Conservation (phyloP, 441 rosid species). For the Mallotus repandus region DNA sequence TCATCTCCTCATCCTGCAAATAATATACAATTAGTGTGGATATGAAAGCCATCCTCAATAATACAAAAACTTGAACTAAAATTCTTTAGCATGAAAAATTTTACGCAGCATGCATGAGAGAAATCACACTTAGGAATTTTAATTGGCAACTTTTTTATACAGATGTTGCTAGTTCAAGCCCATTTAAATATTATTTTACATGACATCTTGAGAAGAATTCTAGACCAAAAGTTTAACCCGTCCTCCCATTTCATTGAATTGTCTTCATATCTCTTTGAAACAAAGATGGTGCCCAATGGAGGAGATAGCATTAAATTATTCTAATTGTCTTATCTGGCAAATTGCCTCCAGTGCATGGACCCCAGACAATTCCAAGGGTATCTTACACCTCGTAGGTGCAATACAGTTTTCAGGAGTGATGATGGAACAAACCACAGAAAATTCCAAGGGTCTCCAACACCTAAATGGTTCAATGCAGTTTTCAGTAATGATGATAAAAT, state of each 20-base stretch:
- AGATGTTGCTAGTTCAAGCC: not conserved
- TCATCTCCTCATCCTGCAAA: conserved; percentile 52
- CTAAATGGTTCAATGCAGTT: not conserved
- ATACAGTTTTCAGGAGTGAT: no score
- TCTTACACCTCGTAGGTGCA: no score
- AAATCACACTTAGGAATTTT: not conserved
- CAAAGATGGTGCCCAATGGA: not conserved
- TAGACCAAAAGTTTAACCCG: no score
- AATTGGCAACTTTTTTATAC: not conserved
- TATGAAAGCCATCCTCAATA: not conserved
- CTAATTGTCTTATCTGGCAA: not conserved
- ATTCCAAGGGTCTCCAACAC: not conserved
- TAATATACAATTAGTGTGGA: conserved; percentile 3
- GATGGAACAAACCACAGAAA: not conserved
- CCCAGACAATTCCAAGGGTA: no score
- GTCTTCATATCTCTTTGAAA: not conserved
- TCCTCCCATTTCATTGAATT: not conserved
- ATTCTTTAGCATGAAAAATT: not conserved
- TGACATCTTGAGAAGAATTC: no score
- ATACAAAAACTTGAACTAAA: not conserved
- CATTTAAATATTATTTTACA: not conserved
- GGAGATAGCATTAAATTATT: not conserved
- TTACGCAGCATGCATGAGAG: not conserved
- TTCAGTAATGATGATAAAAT: not conserved
- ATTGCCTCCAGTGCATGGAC: no score